phyloP scores from a whole-genome alignment of 352 stramenopile species.

The Plasmopara muralis region DNA sequence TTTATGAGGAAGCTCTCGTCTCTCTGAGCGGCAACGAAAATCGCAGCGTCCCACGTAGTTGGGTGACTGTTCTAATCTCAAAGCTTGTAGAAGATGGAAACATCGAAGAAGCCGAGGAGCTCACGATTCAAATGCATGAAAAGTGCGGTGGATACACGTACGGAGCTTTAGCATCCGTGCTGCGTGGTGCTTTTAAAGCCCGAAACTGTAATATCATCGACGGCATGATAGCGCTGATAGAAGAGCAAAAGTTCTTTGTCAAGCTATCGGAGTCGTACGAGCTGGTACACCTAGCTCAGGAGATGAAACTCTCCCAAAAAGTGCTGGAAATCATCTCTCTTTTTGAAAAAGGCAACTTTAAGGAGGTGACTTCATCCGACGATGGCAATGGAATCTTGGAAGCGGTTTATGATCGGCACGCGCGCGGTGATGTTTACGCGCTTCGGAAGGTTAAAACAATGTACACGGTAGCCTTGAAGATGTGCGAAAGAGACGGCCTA shows the following conservation, averaged over 20 bases:
- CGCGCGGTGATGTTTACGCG: constrained; percentile 21
- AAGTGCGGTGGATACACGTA: constrained; percentile 38
- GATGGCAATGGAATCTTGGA: constrained; percentile 27
- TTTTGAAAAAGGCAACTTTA: constrained; percentile 42
- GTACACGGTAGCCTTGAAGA: constrained; percentile 45
- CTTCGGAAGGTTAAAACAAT: constrained; percentile 46
- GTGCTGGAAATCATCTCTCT: constrained; percentile 40
- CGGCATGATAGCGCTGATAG: constrained; percentile 30
- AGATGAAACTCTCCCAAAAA: constrained; percentile 32
- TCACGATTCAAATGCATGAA: constrained; percentile 33
- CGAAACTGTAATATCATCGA: constrained; percentile 24
- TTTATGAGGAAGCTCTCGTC: constrained; percentile 46
- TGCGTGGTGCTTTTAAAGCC: constrained; percentile 27
- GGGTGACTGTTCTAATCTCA: constrained; percentile 36
- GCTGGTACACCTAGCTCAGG: constrained; percentile 41
- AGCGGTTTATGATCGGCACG: constrained; percentile 15
- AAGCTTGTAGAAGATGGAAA: constrained; percentile 33
- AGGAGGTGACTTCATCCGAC: constrained; percentile 18
- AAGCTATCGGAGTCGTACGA: constrained; percentile 41
- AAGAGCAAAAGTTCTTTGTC: constrained; percentile 36
- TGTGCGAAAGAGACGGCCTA: constrained; percentile 40
- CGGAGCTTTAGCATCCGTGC: constrained; percentile 32
- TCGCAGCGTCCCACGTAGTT: constrained; percentile 35
- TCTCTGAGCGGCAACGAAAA: constrained; percentile 23
- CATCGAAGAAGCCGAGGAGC: constrained; percentile 33